Base-by-base conservation (phyloP, 768 basidiomycete genomes). In the Leccinum barrowsii region DNA sequence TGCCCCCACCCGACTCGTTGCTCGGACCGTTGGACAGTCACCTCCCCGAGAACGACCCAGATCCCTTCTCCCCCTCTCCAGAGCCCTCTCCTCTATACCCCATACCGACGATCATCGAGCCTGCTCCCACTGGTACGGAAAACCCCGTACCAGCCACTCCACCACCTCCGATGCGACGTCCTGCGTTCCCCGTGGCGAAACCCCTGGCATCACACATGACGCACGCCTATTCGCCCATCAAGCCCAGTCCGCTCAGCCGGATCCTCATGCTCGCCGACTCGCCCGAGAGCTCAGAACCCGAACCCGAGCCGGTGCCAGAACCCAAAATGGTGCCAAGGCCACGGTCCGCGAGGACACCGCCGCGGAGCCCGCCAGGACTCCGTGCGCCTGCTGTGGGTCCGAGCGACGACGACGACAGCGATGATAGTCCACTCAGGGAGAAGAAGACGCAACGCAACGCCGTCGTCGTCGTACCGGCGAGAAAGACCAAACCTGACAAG, bases 171-270 rank as follows among this genome's bases (percentile, higher is more conserved):
- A 42, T 13, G 50, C 57, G 37, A 74, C 73, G 1, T 54, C 65
- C n/a, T n/a, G 13, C 82, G 2, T 90, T 87, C 74, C 87, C 87
- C 0, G 74, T 86, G 48, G 87, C 88, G 2, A 91, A 89, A 65
- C 88, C 90, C 11, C 75, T 86, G 51, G 85, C 82, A 2, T 73
- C 78, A 55, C 83, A 80, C 56, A 89, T 90, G 85, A 78, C 82
- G 4, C 90, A 93, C 61, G 89, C 90, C 0, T 93, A 92, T 61
- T 92, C 91, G 0, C 90, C 90, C 28, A 85, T 77, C 2, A 86
- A 84, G 69, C 90, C 91, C 0, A 91, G 89, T 61, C 90, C 90
- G 2, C 77, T 93, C 32, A 90, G 88, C 59, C 82, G 90, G 11
- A 90, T 92, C 54, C 77, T 92, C 22, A 83, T 86, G 85, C 77